Percentiles rank a stretch among this genome's conserved stretches.
Conservation (phyloP, 1,284 basidiomycete genomes). For the Tremellales sp. region DNA sequence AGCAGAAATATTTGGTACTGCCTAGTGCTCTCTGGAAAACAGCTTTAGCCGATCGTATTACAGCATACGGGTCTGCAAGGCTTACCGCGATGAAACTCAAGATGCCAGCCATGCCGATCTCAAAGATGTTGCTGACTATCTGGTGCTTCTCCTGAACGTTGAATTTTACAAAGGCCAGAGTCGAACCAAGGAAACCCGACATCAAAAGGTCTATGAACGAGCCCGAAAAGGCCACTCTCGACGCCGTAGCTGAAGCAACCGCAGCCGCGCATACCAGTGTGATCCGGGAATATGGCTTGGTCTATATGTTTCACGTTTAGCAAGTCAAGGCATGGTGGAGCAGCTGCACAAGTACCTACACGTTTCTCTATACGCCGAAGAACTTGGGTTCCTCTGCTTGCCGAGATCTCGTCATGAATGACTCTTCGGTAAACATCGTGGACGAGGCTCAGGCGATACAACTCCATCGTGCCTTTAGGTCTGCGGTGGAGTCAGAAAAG, state of each 20-base stretch:
- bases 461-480: slow-evolving; percentile 28
- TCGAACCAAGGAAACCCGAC: slow-evolving; percentile 21
- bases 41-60: background rate
- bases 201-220: slow-evolving; percentile 33
- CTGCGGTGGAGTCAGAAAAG: background rate
- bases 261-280: slow-evolving; percentile 22
- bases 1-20: slow-evolving; percentile 28
- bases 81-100: slow-evolving; percentile 30
- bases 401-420: slow-evolving; percentile 33
- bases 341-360: slow-evolving; percentile 9
- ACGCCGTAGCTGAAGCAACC: slow-evolving; percentile 23
- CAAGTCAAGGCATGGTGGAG: background rate
- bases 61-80: slow-evolving; percentile 1
- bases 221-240: slow-evolving; percentile 30
- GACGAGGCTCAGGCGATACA: slow-evolving; percentile 29
- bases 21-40: slow-evolving; percentile 25
- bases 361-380: slow-evolving; percentile 24
- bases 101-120: slow-evolving; percentile 31
- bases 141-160: slow-evolving; percentile 23
- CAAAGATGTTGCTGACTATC: slow-evolving; percentile 29
- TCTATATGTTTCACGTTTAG: slow-evolving; percentile 10
- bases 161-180: slow-evolving; percentile 26
- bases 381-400: slow-evolving; percentile 25
- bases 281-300: slow-evolving; percentile 24
- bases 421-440: slow-evolving; percentile 34